A percentile compares a stretch with the other conserved stretches of the same genome.
phyloP scores from a whole-genome alignment of 768 basidiomycete genomes.

The Lentinula guzmanii region DNA sequence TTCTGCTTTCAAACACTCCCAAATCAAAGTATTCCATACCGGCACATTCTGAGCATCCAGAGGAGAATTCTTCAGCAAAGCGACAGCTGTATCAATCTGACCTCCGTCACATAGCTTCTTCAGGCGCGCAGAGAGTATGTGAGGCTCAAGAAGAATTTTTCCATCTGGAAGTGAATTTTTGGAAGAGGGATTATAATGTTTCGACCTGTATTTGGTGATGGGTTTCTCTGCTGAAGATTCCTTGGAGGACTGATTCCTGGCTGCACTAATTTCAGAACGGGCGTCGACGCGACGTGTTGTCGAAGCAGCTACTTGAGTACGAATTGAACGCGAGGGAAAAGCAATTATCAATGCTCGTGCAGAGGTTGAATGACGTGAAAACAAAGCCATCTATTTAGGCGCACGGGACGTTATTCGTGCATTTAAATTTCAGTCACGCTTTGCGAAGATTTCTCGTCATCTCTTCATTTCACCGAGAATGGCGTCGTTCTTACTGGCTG shows the following conservation, averaged over 20 bases:
- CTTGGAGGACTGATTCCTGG: background rate
- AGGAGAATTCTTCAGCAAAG: slow-evolving; percentile 63
- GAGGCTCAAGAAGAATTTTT: slow-evolving; percentile 45
- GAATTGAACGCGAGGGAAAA: background rate
- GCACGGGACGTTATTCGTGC: background rate
- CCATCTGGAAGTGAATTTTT: background rate
- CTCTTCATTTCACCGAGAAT: background rate
- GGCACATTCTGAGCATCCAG: slow-evolving; percentile 67
- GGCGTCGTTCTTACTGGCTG: slow-evolving; percentile 1
- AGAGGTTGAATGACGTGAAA: background rate
- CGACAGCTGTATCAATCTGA: slow-evolving; percentile 56
- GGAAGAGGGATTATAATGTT: background rate
- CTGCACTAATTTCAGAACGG: background rate
- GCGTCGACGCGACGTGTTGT: background rate
- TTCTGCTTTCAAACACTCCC: slow-evolving; percentile 50
- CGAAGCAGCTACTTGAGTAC: background rate
- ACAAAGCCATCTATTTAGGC: background rate
- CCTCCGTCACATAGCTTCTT: slow-evolving; percentile 50
- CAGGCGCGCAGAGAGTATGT: slow-evolving; percentile 53
- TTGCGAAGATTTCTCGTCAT: background rate
- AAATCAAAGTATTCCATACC: slow-evolving; percentile 79
- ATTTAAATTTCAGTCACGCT: slow-evolving; percentile 15
- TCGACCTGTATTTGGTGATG: slow-evolving; percentile 1
- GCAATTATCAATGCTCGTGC: background rate
- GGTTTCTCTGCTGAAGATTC: background rate